Evolutionary conservation across 169 alveolate species (phyloP).

Genomic region (Cryptosporidium sp.): DNA sequence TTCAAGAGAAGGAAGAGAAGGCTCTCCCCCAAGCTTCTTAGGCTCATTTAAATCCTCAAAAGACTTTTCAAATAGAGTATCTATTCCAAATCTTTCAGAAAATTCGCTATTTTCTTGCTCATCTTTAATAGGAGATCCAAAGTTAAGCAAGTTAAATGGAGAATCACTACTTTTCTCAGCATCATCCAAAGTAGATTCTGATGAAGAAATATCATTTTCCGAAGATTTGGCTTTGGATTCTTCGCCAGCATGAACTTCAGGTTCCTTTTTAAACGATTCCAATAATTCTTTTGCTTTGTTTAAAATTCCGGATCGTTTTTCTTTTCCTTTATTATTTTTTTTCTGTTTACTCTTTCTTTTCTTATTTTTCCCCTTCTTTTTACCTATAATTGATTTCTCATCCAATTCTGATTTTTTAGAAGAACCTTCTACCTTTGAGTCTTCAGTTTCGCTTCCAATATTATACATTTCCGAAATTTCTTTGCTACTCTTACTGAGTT

Average conservation of each 20-base stretch:
- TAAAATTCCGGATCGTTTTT: not conserved
- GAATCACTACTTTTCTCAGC: not conserved
- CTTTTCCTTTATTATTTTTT: not conserved
- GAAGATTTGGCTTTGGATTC: not conserved
- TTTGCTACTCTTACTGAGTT: not conserved
- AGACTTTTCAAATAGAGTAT: not conserved
- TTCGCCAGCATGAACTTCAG: not conserved
- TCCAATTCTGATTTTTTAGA: not conserved
- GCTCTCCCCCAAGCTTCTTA: not conserved
- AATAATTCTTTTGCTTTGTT: slow-evolving; percentile 1
- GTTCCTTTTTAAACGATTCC: not conserved
- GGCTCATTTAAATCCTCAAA: not conserved
- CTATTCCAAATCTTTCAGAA: not conserved
- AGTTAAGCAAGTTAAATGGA: slow-evolving; percentile 7
- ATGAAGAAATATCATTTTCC: not conserved
- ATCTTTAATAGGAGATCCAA: not conserved
- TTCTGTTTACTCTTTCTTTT: not conserved
- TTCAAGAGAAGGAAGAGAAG: not conserved
- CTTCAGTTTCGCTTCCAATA: not conserved
- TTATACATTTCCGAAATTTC: not conserved
- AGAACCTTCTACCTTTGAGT: not conserved
- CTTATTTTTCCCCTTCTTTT: not conserved
- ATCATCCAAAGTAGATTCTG: not conserved
- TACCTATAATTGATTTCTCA: not conserved
- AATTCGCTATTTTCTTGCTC: not conserved